A percentile compares a stretch with the other conserved stretches of the same genome.
These are phyloP conservation scores for Backusella liffmaniae DNA, from an alignment of 192 early-diverging fungal species.

Conservation along the genomic window DNA sequence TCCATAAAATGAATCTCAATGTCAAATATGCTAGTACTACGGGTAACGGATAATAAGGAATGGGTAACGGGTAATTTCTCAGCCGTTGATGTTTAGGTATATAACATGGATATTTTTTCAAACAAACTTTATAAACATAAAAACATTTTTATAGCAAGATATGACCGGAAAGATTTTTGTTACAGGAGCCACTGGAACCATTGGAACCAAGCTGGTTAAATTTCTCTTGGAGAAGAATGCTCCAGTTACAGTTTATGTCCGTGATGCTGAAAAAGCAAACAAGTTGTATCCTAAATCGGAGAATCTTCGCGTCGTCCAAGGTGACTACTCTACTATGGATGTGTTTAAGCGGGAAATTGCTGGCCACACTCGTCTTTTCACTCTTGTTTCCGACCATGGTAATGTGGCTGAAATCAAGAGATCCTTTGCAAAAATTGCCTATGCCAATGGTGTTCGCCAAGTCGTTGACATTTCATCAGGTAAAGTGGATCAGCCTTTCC, in stretches of 20 bases:
- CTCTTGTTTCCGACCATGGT: not conserved
- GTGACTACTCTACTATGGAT: slow-evolving; percentile 7
- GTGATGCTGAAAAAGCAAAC: slow-evolving; percentile 5
- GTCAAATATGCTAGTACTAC: no score
- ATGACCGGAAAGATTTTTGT: slow-evolving; percentile 17
- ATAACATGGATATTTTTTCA: no score
- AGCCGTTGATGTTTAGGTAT: no score
- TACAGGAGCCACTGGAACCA: slow-evolving; percentile 15
- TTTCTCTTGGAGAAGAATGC: slow-evolving; percentile 10
- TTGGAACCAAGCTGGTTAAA: slow-evolving; percentile 16
- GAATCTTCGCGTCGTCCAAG: slow-evolving; percentile 8
- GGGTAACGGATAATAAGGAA: no score
- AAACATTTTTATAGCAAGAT: no score
- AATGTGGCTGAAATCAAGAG: not conserved
- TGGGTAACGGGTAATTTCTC: no score
- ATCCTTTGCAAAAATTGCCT: not conserved
- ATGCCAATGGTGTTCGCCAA: slow-evolving; percentile 23
- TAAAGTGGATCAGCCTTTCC: not conserved
- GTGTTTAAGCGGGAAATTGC: slow-evolving; percentile 2
- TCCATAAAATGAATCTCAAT: no score
- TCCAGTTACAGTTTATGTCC: slow-evolving; percentile 8
- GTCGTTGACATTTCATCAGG: slow-evolving; percentile 23
- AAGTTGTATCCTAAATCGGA: not conserved
- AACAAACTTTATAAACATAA: no score
- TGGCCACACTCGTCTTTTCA: slow-evolving; percentile 22